Base-by-base conservation (phyloP, 345 rosid genomes). In the Melaleuca alternifolia region DNA sequence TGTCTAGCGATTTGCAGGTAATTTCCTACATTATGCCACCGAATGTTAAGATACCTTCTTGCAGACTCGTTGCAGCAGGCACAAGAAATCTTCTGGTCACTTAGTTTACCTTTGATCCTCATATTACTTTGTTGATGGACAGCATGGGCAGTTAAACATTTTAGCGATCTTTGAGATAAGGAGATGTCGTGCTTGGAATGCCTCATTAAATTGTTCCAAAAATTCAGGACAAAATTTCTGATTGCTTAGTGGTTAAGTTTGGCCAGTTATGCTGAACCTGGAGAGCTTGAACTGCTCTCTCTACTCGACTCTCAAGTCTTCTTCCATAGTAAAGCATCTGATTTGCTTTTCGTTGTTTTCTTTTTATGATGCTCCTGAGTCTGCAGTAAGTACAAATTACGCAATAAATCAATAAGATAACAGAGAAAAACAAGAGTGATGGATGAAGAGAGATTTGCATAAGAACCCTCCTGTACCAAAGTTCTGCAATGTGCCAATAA, bases 1-100 rank as follows among this genome's bases (percentile, higher is more conserved):
- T 96, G 87, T 96, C 98, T 71, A 90, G 92, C 88, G 99, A 95
- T 90, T 89, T 97, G 90, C 97, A 96, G 98, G 99, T 97, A 89
- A 85, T 82, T 57, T 81, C 85, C 79, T 44, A 26, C n/a, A 37
- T 71, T 9, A 14, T 30, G 11, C 44, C 44, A 71, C 33, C 44
- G 11, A 71, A 71, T 37, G 81, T 37, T 71, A 48, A 71, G 81
- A 71, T 71, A 1, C 24, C 13, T 37, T 71, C 79, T 65, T 65
- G 46, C 79, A 65, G 7, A 65, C 46, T 65, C 33, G 79, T 65
- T 33, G 33, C 11, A 0, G 6, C 10, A 46, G 79, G 79, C 79
- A 33, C 33, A 65, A 65, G 46, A 65, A 65, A 33, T 65, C 79
- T 65, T 65, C 11, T 65, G 11, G 79, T 46, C 24, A 10, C 7